A percentile compares a stretch with the other conserved stretches of the same genome.
Conservation (phyloP, 2,329 filamentous ascomycete genomes). For the Scytalidium sp. region DNA sequence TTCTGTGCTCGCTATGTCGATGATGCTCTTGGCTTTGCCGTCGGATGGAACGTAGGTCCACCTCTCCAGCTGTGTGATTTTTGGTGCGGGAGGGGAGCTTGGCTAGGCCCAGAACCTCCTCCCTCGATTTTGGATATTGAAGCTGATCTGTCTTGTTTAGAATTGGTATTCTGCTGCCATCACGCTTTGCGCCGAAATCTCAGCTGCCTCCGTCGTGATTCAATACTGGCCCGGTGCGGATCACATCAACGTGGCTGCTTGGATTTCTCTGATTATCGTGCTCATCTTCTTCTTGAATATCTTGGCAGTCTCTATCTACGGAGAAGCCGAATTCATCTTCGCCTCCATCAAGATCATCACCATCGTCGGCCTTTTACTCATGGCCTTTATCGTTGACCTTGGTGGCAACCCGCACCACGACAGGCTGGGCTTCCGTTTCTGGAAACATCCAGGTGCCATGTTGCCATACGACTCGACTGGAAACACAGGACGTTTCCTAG, state of each 20-base stretch:
- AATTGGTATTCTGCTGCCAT: constrained; percentile 28
- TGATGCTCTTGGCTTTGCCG: constrained; percentile 52
- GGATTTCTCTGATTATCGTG: constrained; percentile 40
- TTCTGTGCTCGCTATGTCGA: constrained; percentile 41
- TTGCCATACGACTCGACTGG: constrained; percentile 61
- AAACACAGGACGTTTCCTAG: constrained; percentile 62
- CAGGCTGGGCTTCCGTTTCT: constrained; percentile 69
- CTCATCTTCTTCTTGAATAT: constrained; percentile 45
- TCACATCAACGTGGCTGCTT: constrained; percentile 25
- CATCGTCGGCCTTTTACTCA: constrained; percentile 65
- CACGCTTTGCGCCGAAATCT: constrained; percentile 43
- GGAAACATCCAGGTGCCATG: constrained; percentile 68
- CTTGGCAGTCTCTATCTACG: constrained; percentile 55
- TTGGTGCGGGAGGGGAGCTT: constrained; percentile 64
- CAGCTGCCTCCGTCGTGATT: constrained; percentile 46
- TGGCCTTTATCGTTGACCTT: constrained; percentile 80
- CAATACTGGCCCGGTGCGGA: constrained; percentile 40
- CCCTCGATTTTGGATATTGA: constrained; percentile 58
- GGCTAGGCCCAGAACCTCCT: no score
- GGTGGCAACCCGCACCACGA: constrained; percentile 75
- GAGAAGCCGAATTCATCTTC: constrained; percentile 61
- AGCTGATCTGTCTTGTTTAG: constrained; percentile 12
- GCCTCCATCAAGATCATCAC: constrained; percentile 54
- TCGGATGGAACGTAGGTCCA: constrained; percentile 60
- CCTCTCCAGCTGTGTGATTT: constrained; percentile 62